A percentile compares a stretch with the other conserved stretches of the same genome.
phyloP scores from a whole-genome alignment of 306 rosid species.

The Casuarina equisetifolia region DNA sequence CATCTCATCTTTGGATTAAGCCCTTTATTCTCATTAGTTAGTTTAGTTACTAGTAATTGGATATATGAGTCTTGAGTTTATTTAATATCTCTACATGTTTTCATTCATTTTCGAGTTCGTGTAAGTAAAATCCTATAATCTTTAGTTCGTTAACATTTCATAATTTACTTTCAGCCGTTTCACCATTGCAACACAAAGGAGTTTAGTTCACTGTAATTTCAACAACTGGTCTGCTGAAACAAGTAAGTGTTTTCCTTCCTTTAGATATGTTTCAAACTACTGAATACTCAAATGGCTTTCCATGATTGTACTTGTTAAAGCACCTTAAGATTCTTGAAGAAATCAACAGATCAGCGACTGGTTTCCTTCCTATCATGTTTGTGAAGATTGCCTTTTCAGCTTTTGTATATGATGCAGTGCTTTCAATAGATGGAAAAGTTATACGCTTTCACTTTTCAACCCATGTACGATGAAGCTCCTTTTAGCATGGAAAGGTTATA shows the following conservation, averaged over 20 bases:
- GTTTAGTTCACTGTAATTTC: neutral
- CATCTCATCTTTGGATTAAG: neutral
- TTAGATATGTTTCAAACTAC: neutral
- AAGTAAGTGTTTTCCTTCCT: constrained; percentile 2
- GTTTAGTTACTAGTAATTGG: neutral
- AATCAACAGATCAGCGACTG: no score
- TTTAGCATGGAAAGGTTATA: neutral
- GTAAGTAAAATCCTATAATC: neutral
- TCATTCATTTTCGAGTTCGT: neutral
- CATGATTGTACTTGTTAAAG: no score
- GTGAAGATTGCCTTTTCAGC: no score
- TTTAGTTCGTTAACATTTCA: neutral
- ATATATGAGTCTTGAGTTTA: neutral
- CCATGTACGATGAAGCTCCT: no score
- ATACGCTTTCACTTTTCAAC: no score
- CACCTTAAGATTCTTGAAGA: no score
- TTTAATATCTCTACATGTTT: no score
- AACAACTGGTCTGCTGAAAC: neutral
- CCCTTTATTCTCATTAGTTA: neutral
- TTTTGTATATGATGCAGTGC: no score
- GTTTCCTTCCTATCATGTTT: no score
- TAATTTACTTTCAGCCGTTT: neutral
- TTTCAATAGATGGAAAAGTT: no score
- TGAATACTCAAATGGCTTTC: no score
- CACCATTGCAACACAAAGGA: neutral